Base-by-base conservation (phyloP, 805 yeast species). In the Candida khao-thaluensis region DNA sequence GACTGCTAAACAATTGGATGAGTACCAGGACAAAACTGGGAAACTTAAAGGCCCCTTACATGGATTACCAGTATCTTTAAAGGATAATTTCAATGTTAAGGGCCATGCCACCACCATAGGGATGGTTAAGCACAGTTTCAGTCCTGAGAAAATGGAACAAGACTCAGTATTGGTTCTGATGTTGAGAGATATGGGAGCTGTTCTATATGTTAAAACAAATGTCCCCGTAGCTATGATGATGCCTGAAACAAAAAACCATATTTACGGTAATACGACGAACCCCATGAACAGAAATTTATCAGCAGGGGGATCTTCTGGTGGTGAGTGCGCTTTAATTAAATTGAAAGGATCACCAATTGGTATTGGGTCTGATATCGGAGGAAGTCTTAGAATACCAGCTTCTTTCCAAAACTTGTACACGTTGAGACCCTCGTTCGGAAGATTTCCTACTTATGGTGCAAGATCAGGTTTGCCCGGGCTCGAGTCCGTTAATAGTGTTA, bases 21-120 rank as follows among this genome's bases (percentile, higher is more conserved):
- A 67, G 18, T 70, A 72, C 51, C 75, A 49, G 37, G 59, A 55
- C 35, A 45, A 62, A 31, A 59, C 71, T 27, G 82, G 81, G 9
- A 62, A 72, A 43, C 54, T 71, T 2, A 55, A 74, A 21, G 86
- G 86, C 15, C 81, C 84, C 1, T 66, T 81, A 30, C 86, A 81
- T 49, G 88, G 88, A 2, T 60, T 81, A 22, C 88, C 87, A 2
- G 59, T 81, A 16, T 77, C 84, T 1, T 62, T 81, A 40, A 81
- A 81, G 47, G 81, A 73, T 45, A 74, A 71, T 39, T 59, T 66
- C 56, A 49, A 53, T 43, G 60, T 53, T 48, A 56, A 49, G 37
- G 64, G 72, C 8, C 71, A 67, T 45, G 72, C 61, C 24, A 62
- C 67, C 8, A 66, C 63, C 42, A 69, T 69, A n/a, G 59, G 69